These are phyloP conservation scores for Escallonia herrerae DNA, from an alignment of 129 eudicot species.

Conservation along the genomic window DNA sequence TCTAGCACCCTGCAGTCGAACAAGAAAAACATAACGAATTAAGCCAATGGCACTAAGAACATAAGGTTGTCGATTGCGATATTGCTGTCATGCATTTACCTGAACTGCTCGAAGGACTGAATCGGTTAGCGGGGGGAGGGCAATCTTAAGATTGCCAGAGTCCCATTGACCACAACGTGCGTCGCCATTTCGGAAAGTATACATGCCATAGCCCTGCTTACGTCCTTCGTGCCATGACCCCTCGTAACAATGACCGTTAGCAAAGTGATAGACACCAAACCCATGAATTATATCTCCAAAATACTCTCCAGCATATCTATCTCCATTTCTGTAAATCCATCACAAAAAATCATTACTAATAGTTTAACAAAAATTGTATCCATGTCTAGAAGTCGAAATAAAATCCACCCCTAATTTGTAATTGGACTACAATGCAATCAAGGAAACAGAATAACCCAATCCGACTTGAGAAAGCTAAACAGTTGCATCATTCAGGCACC, in stretches of 20 bases:
- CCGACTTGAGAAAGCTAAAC: not conserved
- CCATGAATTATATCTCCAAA: slow-evolving; percentile 86
- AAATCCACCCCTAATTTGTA: not conserved
- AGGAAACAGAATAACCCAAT: not conserved
- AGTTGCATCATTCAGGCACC: not conserved
- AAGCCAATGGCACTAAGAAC: not conserved
- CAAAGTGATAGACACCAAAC: slow-evolving; percentile 81
- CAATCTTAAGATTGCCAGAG: slow-evolving; percentile 44
- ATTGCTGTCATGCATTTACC: slow-evolving; percentile 32
- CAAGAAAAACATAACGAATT: not conserved
- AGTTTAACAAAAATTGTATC: slow-evolving; percentile 1
- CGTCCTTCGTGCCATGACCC: slow-evolving; percentile 98
- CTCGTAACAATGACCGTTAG: slow-evolving; percentile 75
- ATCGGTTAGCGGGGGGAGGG: slow-evolving; percentile 44
- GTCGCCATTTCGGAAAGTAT: slow-evolving; percentile 73
- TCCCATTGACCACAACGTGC: slow-evolving; percentile 80
- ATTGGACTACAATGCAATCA: no score
- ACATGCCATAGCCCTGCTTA: slow-evolving; percentile 83
- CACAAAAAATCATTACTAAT: not conserved
- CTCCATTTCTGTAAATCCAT: slow-evolving; percentile 61
- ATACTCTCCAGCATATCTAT: slow-evolving; percentile 79
- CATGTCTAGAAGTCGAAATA: not conserved
- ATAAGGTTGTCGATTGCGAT: slow-evolving; percentile 9
- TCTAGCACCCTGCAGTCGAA: slow-evolving; percentile 48
- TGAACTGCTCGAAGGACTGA: slow-evolving; percentile 68